Conservation (phyloP, 306 rosid species). For the Trifolium fragiferum region DNA sequence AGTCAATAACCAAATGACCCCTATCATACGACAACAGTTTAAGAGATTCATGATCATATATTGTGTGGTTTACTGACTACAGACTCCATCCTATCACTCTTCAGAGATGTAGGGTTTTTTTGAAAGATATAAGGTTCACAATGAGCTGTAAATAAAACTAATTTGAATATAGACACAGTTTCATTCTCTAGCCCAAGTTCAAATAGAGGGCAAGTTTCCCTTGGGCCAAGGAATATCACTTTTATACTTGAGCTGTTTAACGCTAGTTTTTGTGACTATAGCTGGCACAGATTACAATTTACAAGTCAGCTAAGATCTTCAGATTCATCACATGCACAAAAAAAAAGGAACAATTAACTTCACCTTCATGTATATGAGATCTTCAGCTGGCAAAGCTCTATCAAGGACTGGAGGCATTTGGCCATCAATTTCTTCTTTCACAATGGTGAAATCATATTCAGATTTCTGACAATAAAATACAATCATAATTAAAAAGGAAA, state of each 20-base stretch:
- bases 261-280: conserved; percentile 28
- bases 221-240: too few relatives aligned
- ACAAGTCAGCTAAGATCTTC: conserved; percentile 24
- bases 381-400: conserved; percentile 52
- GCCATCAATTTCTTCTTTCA: conserved; percentile 75
- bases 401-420: conserved; percentile 47
- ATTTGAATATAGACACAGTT: conserved; percentile 11
- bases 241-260: too few relatives aligned
- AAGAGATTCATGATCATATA: conserved; percentile 21
- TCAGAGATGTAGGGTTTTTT: conserved; percentile 25
- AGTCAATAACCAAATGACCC: background rate
- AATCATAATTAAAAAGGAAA: conserved; percentile 10
- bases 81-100: conserved; percentile 18
- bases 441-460: conserved; percentile 67
- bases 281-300: background rate
- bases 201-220: conserved; percentile 18
- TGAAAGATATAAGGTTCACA: conserved; percentile 17
- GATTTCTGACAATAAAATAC: conserved; percentile 53
- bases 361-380: conserved; percentile 80
- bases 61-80: conserved; percentile 1
- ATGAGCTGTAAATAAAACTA: background rate
- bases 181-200: conserved; percentile 19
- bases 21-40: conserved; percentile 7
- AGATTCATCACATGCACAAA: background rate
- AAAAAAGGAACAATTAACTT: conserved; percentile 30